Percentiles rank a stretch among this genome's conserved stretches.
These are phyloP conservation scores for Yarrowia hollandica DNA, from an alignment of 805 yeast species.

Conservation along the genomic window DNA sequence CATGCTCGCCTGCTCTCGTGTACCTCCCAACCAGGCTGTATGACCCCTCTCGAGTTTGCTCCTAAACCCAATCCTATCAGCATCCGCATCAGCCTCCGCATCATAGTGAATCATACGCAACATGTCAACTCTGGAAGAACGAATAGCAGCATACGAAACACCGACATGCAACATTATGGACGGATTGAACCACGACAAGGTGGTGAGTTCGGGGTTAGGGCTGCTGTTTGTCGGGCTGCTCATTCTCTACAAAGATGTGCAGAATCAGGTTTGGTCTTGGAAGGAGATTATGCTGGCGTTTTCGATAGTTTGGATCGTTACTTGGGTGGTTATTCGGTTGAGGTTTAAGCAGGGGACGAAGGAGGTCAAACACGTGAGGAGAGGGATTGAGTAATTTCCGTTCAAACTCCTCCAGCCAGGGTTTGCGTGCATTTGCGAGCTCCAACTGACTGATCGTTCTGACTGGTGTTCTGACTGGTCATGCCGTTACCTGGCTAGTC, in stretches of 20 bases:
- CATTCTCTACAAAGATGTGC: slow-evolving; percentile 7
- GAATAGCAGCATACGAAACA: slow-evolving; percentile 9
- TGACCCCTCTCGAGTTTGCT: too few species aligned
- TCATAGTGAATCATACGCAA: neutral
- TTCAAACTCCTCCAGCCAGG: too few species aligned
- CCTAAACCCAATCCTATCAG: neutral
- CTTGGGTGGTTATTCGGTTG: neutral
- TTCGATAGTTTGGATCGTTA: neutral
- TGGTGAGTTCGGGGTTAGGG: neutral
- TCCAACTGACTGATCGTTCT: too few species aligned
- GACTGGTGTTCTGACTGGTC: too few species aligned
- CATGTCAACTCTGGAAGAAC: slow-evolving; percentile 16
- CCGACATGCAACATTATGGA: slow-evolving; percentile 2
- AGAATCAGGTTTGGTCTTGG: neutral
- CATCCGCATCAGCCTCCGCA: too few species aligned
- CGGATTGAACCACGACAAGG: neutral
- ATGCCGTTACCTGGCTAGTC: too few species aligned
- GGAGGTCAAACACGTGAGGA: neutral
- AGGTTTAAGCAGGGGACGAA: neutral
- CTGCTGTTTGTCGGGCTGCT: neutral
- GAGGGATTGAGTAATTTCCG: neutral
- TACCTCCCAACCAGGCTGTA: too few species aligned
- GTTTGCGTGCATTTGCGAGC: too few species aligned
- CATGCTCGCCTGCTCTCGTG: too few species aligned
- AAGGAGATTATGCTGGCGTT: neutral